Conservation (phyloP, 768 basidiomycete genomes). For the Naganishia randhawae region DNA sequence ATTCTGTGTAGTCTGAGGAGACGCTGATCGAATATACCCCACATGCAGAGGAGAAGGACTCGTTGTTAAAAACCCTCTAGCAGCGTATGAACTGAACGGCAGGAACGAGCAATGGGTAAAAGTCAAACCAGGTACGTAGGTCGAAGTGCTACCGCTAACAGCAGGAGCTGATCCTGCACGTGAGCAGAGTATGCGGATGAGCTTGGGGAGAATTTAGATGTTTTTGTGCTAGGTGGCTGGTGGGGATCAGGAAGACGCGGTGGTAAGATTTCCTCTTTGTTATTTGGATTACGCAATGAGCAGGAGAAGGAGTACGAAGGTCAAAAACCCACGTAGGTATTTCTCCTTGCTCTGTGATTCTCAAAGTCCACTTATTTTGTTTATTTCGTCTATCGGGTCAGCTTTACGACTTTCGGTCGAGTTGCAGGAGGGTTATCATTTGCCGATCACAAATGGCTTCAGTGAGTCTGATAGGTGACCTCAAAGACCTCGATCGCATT, state of each 20-base stretch:
- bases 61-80: constrained; percentile 78
- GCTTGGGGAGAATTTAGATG: constrained; percentile 66
- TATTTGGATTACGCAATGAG: constrained; percentile 85
- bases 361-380: not conserved
- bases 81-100: constrained; percentile 78
- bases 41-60: constrained; percentile 78
- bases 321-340: constrained; percentile 61
- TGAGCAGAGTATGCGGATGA: constrained; percentile 46
- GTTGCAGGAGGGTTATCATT: constrained; percentile 86
- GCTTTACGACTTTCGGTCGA: constrained; percentile 81
- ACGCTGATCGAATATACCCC: not conserved
- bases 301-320: constrained; percentile 56
- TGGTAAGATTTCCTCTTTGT: constrained; percentile 81
- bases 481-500: not conserved
- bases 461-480: constrained; percentile 37
- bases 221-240: constrained; percentile 82
- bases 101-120: constrained; percentile 93
- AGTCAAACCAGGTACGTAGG: constrained; percentile 54
- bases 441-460: constrained; percentile 78
- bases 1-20: not conserved
- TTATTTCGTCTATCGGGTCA: constrained; percentile 45
- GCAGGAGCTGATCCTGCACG: not conserved
- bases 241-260: constrained; percentile 82
- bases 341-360: not conserved
- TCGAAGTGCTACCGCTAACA: not conserved